Evolutionary conservation across 345 rosid genomes (phyloP), one percentile per base, ranked within the genome.

Genomic region (Draba incana): DNA sequence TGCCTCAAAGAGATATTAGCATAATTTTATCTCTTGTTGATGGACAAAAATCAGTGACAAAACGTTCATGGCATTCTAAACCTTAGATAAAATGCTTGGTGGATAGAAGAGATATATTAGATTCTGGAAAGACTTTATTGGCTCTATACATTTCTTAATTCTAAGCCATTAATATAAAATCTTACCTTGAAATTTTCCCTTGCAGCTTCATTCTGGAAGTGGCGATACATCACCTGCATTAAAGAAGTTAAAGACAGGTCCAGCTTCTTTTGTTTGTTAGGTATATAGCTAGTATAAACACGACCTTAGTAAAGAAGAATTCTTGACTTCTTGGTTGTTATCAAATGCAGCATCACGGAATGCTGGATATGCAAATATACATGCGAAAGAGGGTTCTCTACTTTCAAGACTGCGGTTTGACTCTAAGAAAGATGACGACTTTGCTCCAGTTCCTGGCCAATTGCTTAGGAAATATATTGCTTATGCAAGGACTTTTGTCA

Each of bases 391-490:
- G 39, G 79, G 82, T 78, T 84, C 99, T 73, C 71, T 94, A 70
- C 75, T 84, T 72, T 94, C 96, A 57, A 84, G 86, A 83, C 82
- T 94, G 80, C 86, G 86, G 75, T 83, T 91, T 74, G 84, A 84
- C 72, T 85, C 87, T 45, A 83, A 74, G 68, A 90, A 81, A 74
- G 88, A 88, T 81, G 70, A 60, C 43, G 86, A 89, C 43, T 91
- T 91, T 69, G 74, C 78, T 79, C 95, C 99, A 31, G 54, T 94
- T 78, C 99, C 95, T 69, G 85, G 84, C 70, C 83, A 83, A 66
- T 88, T 94, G 79, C 85, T 94, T 70, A 86, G 95, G 75, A 91
- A 87, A 78, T 94, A 91, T 74, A 85, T 94, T 76, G 88, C 95
- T 69, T 94, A 91, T 79, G 96, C 96, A 57, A 83, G 92, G 77